Evolutionary conservation across 75 land plant species (phyloP), one percentile per base, ranked within the genome.

Genomic region (Pinus tabuliformis): DNA sequence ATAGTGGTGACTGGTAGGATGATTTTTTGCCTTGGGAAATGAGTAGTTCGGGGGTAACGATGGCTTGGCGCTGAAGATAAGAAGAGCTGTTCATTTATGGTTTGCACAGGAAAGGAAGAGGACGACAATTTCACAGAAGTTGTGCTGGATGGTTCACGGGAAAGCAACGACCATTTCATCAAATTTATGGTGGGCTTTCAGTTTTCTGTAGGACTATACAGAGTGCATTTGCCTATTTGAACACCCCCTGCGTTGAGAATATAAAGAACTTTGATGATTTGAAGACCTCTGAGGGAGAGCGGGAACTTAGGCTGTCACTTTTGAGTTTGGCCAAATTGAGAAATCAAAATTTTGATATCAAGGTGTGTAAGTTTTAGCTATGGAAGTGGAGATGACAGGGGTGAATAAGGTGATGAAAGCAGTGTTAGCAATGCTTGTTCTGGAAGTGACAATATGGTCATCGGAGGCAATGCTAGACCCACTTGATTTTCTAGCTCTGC

Each of bases 401-500:
- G 6, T 20, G n/a, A 42, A 45, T 42, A 21, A 9, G 20, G 36
- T 17, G 1, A 68, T 37, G 72, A 68, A 42, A 22, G 42, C 42
- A 45, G 6, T 68, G 72, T 68, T 68, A 22, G 22, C 42, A 39
- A 42, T 68, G 21, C 11, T 68, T 42, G 71, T 68, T 20, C 36
- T 68, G 45, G 49, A n/a, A 21, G 22, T 30, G 24, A 24, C 42
- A 52, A 45, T 39, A 49, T 49, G 54, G 54, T 49, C 54, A 12
- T 49, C 54, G 54, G 74, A 73, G 74, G 45, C 77, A 68, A 77
- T 82, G 33, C 57, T 89, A 18, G 74, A 85, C 74, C 91, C 92
- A 5, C 17, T 87, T 17, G 92, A 90, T 77, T 87, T 85, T 74
- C 30, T 88, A 71, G 88, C 86, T 9, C 80, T 90, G 30, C 92